Evolutionary conservation across 306 rosid species (phyloP), one percentile per base, ranked within the genome.

Genomic region (Ormosia semicastrata): DNA sequence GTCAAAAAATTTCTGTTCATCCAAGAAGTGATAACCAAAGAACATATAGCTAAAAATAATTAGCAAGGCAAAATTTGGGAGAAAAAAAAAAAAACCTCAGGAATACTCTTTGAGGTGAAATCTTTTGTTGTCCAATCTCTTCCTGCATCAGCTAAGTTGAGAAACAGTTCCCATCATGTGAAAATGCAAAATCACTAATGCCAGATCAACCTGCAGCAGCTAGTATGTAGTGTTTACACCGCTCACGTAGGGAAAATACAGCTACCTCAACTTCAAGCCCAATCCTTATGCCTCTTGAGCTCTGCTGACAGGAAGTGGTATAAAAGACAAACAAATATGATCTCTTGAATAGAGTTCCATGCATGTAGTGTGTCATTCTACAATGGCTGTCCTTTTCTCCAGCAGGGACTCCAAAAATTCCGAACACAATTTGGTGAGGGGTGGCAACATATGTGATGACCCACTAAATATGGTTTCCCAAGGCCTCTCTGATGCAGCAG

Each of bases 401-500:
- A 89, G 73, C 33, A 95, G 85, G 7, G 96, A 90, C 90, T 92
- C 96, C 80, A 92, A 83, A 81, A 90, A 92, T 46, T 85, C 90
- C 3, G 93, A 86, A 83, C 98, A 95, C 71, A 95, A 85, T 80
- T 89, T 95, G 72, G 90, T 90, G 52, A 95, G 92, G 64, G 97
- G 92, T n/a, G 94, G 99, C 81, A 95, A 85, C 76, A 72, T 84
- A 80, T 90, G 96, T 2, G 98, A 89, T 47, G 97, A 83, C 8
- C 97, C 97, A 75, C 87, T 84, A 76, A 93, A 93, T 72, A 92
- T 85, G 83, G 96, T 91, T 84, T 88, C 98, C 99, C 99, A 93
- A 18, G 97, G 92, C 84, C 97, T 85, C 78, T 85, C 89, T 15
- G 98, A 92, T 66, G 92, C 91, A 73, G 81, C 78, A 37, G 92